phyloP scores from a whole-genome alignment of 169 alveolate species.

The Plasmodium sp. region DNA sequence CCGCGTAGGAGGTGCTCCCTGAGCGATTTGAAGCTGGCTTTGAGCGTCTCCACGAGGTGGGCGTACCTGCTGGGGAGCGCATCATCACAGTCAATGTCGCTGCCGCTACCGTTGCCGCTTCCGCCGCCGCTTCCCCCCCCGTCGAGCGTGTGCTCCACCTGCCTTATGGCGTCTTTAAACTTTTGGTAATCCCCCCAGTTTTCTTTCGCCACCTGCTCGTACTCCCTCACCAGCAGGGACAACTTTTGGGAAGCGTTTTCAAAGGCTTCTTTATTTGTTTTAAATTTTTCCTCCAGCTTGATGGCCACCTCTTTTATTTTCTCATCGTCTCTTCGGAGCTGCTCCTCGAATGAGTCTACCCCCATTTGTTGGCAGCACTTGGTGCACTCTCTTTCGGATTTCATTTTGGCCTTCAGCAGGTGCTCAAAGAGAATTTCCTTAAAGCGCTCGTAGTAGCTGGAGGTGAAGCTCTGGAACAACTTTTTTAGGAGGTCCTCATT shows the following conservation, averaged over 20 bases:
- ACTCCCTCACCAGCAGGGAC: constrained; percentile 2
- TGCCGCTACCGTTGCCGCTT: too few species aligned
- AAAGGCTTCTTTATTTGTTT: constrained; percentile 40
- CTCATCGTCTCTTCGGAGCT: neutral
- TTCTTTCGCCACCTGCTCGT: neutral
- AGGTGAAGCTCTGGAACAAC: neutral
- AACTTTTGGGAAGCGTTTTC: neutral
- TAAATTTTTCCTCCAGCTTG: neutral
- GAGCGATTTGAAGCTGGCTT: neutral
- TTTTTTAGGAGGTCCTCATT: neutral
- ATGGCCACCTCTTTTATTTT: neutral
- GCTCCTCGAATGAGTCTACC: neutral
- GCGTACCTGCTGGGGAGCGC: neutral
- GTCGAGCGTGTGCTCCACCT: neutral
- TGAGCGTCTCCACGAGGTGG: neutral
- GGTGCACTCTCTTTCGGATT: neutral
- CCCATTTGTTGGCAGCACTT: neutral
- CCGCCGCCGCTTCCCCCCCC: too few species aligned
- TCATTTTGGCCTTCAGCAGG: constrained; percentile 32
- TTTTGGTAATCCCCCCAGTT: neutral
- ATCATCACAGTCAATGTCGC: neutral
- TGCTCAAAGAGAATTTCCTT: neutral
- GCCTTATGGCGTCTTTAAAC: neutral
- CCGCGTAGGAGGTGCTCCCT: constrained; percentile 13
- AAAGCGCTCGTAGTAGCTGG: constrained; percentile 1